Evolutionary conservation across 306 rosid genomes (phyloP).

Genomic region (Dalbergia oliveri): DNA sequence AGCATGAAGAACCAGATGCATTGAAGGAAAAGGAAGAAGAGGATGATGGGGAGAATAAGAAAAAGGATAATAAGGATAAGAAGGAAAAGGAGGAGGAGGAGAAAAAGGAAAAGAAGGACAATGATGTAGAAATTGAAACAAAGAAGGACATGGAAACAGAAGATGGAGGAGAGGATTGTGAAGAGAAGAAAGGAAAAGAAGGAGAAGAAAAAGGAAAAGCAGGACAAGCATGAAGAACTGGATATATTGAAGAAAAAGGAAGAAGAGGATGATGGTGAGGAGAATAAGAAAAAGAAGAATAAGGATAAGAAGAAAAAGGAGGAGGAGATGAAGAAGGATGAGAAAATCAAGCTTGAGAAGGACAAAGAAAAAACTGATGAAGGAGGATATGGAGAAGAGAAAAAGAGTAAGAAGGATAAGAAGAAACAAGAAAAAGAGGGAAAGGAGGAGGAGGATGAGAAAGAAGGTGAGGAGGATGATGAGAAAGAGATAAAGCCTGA

Average conservation of each 20-base stretch:
- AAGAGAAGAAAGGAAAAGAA: neutral
- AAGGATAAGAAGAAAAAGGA: constrained; percentile 11
- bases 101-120: constrained; percentile 6
- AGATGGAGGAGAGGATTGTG: neutral
- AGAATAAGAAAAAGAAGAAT: neutral
- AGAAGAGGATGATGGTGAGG: neutral
- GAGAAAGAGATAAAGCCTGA: constrained; percentile 24
- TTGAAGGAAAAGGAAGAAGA: too few species aligned
- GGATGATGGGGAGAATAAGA: too few species aligned
- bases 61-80: too few species aligned
- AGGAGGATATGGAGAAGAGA: neutral
- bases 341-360: neutral
- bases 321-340: neutral
- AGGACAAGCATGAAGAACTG: constrained; percentile 15
- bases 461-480: neutral
- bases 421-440: constrained; percentile 30
- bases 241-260: neutral
- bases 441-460: neutral
- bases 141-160: neutral
- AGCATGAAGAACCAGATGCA: too few species aligned
- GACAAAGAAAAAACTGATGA: constrained; percentile 22
- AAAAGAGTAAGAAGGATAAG: constrained; percentile 24
- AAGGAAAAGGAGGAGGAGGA: too few species aligned
- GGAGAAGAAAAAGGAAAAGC: constrained; percentile 11
- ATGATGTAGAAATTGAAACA: constrained; percentile 29